Conservation (phyloP, 106 monocot species). For the Dactylorhiza incarnata region DNA sequence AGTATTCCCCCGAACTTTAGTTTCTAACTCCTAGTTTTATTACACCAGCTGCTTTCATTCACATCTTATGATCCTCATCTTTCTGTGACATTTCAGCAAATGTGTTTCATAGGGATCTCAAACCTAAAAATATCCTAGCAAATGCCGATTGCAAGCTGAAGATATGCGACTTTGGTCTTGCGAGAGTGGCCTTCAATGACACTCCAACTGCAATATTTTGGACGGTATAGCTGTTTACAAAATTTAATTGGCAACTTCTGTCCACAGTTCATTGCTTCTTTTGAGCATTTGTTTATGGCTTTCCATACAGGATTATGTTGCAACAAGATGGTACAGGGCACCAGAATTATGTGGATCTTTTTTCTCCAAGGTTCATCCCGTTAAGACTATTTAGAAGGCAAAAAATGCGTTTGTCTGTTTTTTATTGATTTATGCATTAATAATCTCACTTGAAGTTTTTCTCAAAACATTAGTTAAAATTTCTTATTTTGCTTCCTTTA, state of each 20-base stretch:
- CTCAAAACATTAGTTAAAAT: background rate
- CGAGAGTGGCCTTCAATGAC: slow-evolving; percentile 79
- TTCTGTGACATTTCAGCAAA: slow-evolving; percentile 40
- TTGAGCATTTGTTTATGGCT: background rate
- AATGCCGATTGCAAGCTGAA: slow-evolving; percentile 92
- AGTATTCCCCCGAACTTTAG: background rate
- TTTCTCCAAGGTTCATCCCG: slow-evolving; percentile 69
- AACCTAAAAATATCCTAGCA: slow-evolving; percentile 88
- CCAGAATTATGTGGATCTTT: slow-evolving; percentile 87
- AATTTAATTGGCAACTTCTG: background rate
- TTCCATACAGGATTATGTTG: slow-evolving; percentile 73
- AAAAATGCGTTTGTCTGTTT: background rate
- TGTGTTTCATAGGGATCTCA: slow-evolving; percentile 89
- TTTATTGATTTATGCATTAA: background rate
- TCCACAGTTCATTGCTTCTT: background rate
- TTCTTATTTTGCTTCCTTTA: background rate
- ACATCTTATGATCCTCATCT: background rate
- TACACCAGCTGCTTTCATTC: background rate
- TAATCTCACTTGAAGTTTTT: background rate
- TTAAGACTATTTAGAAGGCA: background rate
- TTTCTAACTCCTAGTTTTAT: background rate
- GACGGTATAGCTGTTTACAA: slow-evolving; percentile 39
- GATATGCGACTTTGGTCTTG: slow-evolving; percentile 88
- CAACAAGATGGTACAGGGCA: slow-evolving; percentile 88
- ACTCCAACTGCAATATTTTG: slow-evolving; percentile 92